Conservation (phyloP, 129 eudicot genomes). For the Flaveria sonorensis region DNA sequence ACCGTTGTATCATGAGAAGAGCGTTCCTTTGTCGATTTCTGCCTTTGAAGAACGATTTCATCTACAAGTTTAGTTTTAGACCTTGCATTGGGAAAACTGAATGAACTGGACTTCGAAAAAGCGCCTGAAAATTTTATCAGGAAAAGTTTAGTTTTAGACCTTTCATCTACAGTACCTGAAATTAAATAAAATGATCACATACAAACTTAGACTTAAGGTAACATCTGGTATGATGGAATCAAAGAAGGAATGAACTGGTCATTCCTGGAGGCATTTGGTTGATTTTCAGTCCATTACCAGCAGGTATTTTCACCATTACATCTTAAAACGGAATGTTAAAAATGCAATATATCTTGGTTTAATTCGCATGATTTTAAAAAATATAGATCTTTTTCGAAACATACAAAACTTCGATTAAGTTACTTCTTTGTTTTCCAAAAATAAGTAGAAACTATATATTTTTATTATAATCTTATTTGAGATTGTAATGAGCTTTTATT, state of each 20-base stretch:
- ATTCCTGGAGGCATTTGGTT: not conserved
- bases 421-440: not conserved
- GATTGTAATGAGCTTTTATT: not conserved
- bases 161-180: not conserved
- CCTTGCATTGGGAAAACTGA: constrained; percentile 55
- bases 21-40: constrained; percentile 53
- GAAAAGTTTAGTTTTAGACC: too few species aligned
- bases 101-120: constrained; percentile 72
- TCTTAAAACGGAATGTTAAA: not conserved
- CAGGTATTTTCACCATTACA: not conserved
- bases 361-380: not conserved
- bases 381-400: not conserved
- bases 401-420: not conserved
- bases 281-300: not conserved
- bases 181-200: not conserved
- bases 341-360: not conserved
- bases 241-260: not conserved
- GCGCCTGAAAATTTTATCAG: constrained; percentile 49
- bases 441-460: not conserved
- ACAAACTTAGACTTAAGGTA: not conserved
- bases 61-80: constrained; percentile 66
- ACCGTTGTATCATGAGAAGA: constrained; percentile 36
- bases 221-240: not conserved
- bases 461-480: not conserved
- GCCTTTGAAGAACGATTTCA: constrained; percentile 64